Base-by-base conservation (phyloP, 768 basidiomycete genomes). In the Suillus fuscotomentosus region DNA sequence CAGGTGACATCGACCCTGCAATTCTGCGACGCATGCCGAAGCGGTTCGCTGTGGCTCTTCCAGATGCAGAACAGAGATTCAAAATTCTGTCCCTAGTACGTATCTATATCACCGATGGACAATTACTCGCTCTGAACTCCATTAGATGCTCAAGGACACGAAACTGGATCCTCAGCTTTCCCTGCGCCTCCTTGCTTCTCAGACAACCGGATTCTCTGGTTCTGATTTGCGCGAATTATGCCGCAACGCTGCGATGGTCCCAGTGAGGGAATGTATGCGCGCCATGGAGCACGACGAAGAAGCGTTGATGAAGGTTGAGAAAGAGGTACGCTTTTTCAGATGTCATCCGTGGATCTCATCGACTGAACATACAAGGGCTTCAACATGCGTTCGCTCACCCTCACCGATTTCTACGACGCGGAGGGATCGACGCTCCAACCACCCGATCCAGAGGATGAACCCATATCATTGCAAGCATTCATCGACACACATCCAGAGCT, bases 21-120 rank as follows among this genome's bases (percentile, higher is more conserved):
- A 91, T 95, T 68, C 79, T 95, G 27, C 85, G 92, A n/a, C 89
- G 96, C n/a, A 95, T 99, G 95, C 97, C 97, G 1, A 98, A 97
- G 76, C 92, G 95, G 13, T 98, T 98, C 74, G 84, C 91, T 1
- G 85, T 99, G 63, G 82, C 86, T 6, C 81, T 98, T 17, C 97
- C 97, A 3, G 87, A 91, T 63, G 73, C 76, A 7, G 83, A 87
- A 3, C 95, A 98, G 68, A 84, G 97, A 39, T 78, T 86, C 60
- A 94, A 91, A 75, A 99, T 99, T 66, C 83, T 99, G 22, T 77
- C 78, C 0, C 79, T 99, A 65, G 95, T 95, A 69, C 60, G 84
- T 74, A 15, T 31, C 20, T 20, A 24, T n/a, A n/a, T 24, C 10
- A 10, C 6, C 4, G 0, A 43, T 47, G 1, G 62, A 34, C 22